phyloP scores from a whole-genome alignment of 768 basidiomycete genomes.

The Gloeopeniophorella convolvens region DNA sequence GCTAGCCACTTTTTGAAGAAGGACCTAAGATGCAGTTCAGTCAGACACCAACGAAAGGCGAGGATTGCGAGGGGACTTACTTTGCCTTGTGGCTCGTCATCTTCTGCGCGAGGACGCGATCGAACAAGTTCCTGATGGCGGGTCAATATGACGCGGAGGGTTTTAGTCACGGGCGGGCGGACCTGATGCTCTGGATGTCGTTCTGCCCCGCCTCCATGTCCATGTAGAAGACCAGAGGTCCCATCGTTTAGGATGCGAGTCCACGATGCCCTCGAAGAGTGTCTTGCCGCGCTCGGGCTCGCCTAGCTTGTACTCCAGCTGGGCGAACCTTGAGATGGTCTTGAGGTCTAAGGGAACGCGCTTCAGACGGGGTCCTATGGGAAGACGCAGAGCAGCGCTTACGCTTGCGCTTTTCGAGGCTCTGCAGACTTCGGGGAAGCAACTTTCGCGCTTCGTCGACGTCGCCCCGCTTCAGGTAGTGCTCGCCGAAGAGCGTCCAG shows the following conservation, averaged over 20 bases:
- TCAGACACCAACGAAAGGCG: not conserved
- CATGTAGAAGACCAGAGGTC: slow-evolving; percentile 96
- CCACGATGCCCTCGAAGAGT: slow-evolving; percentile 92
- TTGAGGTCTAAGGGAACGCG: slow-evolving; percentile 63
- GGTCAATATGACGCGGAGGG: no score
- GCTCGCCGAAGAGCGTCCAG: slow-evolving; percentile 86
- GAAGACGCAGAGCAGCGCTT: slow-evolving; percentile 29
- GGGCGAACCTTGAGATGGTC: slow-evolving; percentile 91
- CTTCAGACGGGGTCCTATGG: not conserved
- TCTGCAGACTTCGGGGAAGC: slow-evolving; percentile 81
- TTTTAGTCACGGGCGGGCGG: no score
- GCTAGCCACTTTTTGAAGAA: slow-evolving; percentile 99
- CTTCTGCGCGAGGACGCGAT: slow-evolving; percentile 74
- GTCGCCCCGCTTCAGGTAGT: slow-evolving; percentile 66
- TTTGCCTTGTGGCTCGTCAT: slow-evolving; percentile 96
- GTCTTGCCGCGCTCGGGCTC: slow-evolving; percentile 94
- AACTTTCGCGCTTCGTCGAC: slow-evolving; percentile 79
- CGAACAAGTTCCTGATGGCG: slow-evolving; percentile 69
- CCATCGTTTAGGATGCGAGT: slow-evolving; percentile 91
- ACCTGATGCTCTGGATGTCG: slow-evolving; percentile 78
- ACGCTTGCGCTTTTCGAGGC: slow-evolving; percentile 93
- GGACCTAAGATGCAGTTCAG: slow-evolving; percentile 44
- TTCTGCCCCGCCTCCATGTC: slow-evolving; percentile 86
- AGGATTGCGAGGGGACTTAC: slow-evolving; percentile 40
- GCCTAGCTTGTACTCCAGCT: slow-evolving; percentile 90